Evolutionary conservation across 2,329 filamentous ascomycete genomes (phyloP), one percentile per base, ranked within the genome.

Genomic region (Dactylellina drechsleri): DNA sequence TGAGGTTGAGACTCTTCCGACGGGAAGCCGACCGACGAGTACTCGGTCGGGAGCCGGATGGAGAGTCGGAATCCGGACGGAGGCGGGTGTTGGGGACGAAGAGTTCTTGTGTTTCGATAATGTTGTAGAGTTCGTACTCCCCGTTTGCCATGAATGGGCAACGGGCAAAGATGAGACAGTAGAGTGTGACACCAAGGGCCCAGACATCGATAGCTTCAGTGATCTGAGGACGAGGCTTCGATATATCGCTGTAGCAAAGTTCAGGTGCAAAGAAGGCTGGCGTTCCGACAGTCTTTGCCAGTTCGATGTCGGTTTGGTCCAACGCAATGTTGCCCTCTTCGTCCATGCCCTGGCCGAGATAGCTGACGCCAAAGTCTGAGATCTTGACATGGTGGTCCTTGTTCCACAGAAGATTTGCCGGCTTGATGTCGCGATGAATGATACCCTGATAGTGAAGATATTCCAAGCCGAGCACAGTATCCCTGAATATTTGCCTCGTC

Each of bases 201-300:
- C 95, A 99, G 15, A 99, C 90, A 80, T 99, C 95, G 78, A 99
- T 97, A 79, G 96, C 92, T 79, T 92, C 92, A 3, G 93, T 97
- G 47, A 99, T 89, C 83, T 86, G 94, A 77, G 85, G 76, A 88
- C 89, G 23, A 89, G 83, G 76, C 95, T 77, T 75, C 20, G 75
- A 53, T 23, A 77, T 68, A 78, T 78, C 93, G 1, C 92, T 96
- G 81, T 93, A 95, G 83, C 95, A 99, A 43, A 99, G 86, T 82
- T 99, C 95, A 2, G 95, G 95, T 0, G 95, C 95, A 80, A 97
- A 99, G 83, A 99, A 99, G 0, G 94, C 95, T 4, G 95, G 95
- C 0, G 95, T 99, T 61, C 95, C 95, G 4, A 98, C 95, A 1
- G 95, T 98, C 85, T 98, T 98, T 74, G 95, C 94, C n/a, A 99